Percentiles rank a stretch among this genome's conserved stretches.
These are phyloP conservation scores for Licmophora abbreviata DNA, from an alignment of 108 stramenopile genomes.

Conservation along the genomic window DNA sequence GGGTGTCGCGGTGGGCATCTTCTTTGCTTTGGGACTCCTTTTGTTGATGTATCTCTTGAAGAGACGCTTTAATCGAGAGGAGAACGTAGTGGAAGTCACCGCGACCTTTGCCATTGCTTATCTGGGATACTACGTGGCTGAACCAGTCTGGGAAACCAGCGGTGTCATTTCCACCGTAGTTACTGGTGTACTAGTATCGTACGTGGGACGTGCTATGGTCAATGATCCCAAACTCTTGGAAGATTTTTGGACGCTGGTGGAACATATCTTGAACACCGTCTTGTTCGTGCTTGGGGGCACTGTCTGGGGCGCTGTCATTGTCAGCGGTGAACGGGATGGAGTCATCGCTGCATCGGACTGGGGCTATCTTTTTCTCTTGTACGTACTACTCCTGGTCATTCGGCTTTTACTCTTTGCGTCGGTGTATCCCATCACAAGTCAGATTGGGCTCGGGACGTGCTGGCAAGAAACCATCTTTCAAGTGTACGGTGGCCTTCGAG, in stretches of 20 bases:
- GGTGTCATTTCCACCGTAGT: constrained; percentile 75
- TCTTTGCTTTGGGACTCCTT: constrained; percentile 41
- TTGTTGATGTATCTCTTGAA: constrained; percentile 28
- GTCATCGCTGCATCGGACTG: constrained; percentile 47
- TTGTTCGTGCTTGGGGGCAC: constrained; percentile 87
- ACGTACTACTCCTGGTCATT: constrained; percentile 49
- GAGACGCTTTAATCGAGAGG: constrained; percentile 56
- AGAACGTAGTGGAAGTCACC: constrained; percentile 76
- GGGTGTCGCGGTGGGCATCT: constrained; percentile 59
- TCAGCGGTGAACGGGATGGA: constrained; percentile 11
- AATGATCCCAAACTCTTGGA: constrained; percentile 66
- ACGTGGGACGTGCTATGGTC: constrained; percentile 37
- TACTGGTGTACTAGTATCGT: constrained; percentile 52
- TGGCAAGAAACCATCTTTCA: constrained; percentile 51
- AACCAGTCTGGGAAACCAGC: constrained; percentile 38
- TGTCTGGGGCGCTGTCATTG: constrained; percentile 64
- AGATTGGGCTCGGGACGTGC: constrained; percentile 44
- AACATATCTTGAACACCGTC: constrained; percentile 82
- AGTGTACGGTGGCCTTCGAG: constrained; percentile 70
- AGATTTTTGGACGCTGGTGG: constrained; percentile 69
- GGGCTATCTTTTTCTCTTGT: constrained; percentile 49
- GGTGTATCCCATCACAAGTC: constrained; percentile 56
- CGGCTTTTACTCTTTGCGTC: constrained; percentile 40
- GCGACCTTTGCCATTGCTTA: constrained; percentile 73
- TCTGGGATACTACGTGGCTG: constrained; percentile 71